A percentile compares a stretch with the other conserved stretches of the same genome.
Conservation (phyloP, 2,329 filamentous ascomycete genomes). For the Fusarium sp. region DNA sequence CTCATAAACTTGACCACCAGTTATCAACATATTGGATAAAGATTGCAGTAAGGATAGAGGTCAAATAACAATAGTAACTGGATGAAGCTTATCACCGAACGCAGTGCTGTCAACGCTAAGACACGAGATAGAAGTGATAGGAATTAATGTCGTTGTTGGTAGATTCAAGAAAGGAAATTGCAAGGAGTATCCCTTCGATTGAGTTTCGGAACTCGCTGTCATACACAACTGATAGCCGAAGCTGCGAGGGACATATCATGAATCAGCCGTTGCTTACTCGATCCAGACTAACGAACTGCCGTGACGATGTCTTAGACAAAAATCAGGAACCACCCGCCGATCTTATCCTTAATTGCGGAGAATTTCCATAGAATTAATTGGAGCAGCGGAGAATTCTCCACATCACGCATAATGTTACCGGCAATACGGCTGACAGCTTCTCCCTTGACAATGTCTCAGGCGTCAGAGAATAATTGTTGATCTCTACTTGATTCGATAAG, state of each 20-base stretch:
- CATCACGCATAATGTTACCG: background rate
- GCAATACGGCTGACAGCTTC: background rate
- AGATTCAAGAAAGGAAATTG: accelerated
- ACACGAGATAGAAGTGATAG: background rate
- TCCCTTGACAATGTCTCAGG: background rate
- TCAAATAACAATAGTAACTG: accelerated
- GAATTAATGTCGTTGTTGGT: accelerated
- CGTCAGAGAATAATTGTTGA: background rate
- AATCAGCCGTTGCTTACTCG: background rate
- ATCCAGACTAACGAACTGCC: background rate
- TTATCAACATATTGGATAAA: accelerated
- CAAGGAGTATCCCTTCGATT: background rate
- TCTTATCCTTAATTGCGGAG: background rate
- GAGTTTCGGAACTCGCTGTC: background rate
- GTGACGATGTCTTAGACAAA: background rate
- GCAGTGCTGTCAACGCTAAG: too few relatives aligned
- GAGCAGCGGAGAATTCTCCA: background rate
- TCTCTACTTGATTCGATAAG: background rate
- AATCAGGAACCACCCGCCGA: background rate
- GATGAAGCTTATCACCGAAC: accelerated
- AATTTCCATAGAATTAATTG: background rate
- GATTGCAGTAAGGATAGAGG: accelerated
- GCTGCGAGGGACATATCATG: background rate
- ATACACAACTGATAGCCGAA: background rate
- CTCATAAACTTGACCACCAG: accelerated